A percentile compares a stretch with the other conserved stretches of the same genome.
Evolutionary conservation across 305 asterid genomes (phyloP).

Genomic region (Fraxinus floribunda): DNA sequence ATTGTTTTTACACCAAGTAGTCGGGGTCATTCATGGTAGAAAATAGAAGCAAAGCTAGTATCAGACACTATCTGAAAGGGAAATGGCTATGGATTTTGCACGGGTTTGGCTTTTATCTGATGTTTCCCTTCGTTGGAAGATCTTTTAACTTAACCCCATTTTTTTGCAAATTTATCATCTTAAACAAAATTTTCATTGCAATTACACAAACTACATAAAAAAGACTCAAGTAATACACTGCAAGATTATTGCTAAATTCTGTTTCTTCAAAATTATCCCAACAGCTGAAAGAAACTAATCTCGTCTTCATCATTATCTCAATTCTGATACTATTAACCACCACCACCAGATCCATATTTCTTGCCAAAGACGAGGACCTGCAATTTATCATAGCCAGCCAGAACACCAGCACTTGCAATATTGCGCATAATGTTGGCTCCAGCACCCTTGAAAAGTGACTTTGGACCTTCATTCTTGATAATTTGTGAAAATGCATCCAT

Average conservation of each 20-base stretch:
- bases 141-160: not conserved
- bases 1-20: not conserved
- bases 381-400: slow-evolving; percentile 59
- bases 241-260: not conserved
- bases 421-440: slow-evolving; percentile 66
- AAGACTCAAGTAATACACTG: not conserved
- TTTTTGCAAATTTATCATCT: not conserved
- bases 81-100: not conserved
- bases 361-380: slow-evolving; percentile 53
- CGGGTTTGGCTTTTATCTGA: not conserved
- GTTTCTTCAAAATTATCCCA: not conserved
- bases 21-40: not conserved
- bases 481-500: slow-evolving; percentile 55
- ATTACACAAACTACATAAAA: not conserved
- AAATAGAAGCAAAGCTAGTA: not conserved
- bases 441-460: slow-evolving; percentile 59
- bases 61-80: not conserved
- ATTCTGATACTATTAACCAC: slow-evolving; percentile 26
- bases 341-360: slow-evolving; percentile 64
- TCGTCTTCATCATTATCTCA: slow-evolving; percentile 23
- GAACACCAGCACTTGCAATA: slow-evolving; percentile 65
- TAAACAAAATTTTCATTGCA: not conserved
- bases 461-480: slow-evolving; percentile 49
- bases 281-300: not conserved
- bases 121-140: not conserved